Percentiles rank a stretch among this genome's conserved stretches.
Conservation (phyloP, 1,139 yeast genomes). For the Candida sp. region DNA sequence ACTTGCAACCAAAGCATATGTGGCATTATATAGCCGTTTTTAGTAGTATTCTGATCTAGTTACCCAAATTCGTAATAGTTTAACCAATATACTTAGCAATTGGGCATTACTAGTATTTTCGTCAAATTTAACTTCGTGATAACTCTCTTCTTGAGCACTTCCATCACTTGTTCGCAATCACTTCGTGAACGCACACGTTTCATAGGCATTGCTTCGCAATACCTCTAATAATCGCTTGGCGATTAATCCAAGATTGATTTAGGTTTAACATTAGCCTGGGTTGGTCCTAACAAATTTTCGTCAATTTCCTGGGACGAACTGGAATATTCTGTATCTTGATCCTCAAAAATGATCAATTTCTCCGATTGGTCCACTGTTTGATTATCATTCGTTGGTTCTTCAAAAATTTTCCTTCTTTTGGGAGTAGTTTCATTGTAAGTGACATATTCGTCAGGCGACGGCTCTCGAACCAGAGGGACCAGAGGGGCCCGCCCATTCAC, state of each 20-base stretch:
- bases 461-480: background rate
- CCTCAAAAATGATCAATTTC: background rate
- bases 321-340: slow-evolving; percentile 24
- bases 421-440: slow-evolving; percentile 8
- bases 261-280: slow-evolving; percentile 28
- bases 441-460: slow-evolving; percentile 6
- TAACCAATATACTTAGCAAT: too few relatives aligned
- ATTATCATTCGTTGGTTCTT: background rate
- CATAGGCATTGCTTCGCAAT: too few relatives aligned
- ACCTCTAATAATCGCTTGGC: too few relatives aligned
- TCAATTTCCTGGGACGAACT: slow-evolving; percentile 16
- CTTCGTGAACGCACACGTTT: too few relatives aligned
- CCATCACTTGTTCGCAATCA: too few relatives aligned
- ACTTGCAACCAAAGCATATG: too few relatives aligned
- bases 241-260: slow-evolving; percentile 33
- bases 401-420: background rate
- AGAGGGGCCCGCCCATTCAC: background rate
- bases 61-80: too few relatives aligned
- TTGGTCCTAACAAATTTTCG: slow-evolving; percentile 29
- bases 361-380: background rate
- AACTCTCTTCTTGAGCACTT: too few relatives aligned
- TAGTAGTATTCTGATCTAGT: too few relatives aligned
- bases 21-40: too few relatives aligned
- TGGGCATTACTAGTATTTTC: too few relatives aligned
- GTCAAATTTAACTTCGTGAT: too few relatives aligned